Evolutionary conservation across 2,329 filamentous ascomycete genomes (phyloP).

Genomic region (Clonostachys rosea): DNA sequence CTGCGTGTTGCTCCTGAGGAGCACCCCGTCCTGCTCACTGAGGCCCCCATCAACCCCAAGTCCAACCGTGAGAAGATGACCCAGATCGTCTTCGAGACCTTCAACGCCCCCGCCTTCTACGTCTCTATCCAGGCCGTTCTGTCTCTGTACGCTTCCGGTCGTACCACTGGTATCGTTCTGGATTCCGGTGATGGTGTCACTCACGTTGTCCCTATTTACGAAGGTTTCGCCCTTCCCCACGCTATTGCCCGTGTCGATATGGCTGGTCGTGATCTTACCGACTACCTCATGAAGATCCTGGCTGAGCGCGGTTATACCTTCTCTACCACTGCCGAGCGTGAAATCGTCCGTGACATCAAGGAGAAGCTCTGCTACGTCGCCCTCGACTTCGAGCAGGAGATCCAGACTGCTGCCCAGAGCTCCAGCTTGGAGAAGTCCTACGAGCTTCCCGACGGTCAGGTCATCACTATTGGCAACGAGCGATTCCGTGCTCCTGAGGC

Average conservation of each 20-base stretch:
- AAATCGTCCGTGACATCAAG: slow-evolving; percentile 99
- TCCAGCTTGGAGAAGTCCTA: slow-evolving; percentile 99
- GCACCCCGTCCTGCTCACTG: slow-evolving; percentile 98
- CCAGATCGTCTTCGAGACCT: slow-evolving; percentile 99
- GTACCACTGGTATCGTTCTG: slow-evolving; percentile 99
- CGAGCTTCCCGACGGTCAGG: slow-evolving; percentile 98
- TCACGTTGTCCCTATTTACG: slow-evolving; percentile 99
- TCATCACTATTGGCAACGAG: slow-evolving; percentile 99
- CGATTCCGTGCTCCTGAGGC: slow-evolving; percentile 99
- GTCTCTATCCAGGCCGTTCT: slow-evolving; percentile 99
- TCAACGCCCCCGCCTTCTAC: slow-evolving; percentile 99
- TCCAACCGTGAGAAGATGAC: slow-evolving; percentile 99
- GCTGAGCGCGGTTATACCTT: slow-evolving; percentile 99
- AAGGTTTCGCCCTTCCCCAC: slow-evolving; percentile 99
- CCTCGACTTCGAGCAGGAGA: slow-evolving; percentile 99
- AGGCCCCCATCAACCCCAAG: slow-evolving; percentile 99
- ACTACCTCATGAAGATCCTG: slow-evolving; percentile 99
- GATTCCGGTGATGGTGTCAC: slow-evolving; percentile 99
- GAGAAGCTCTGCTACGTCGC: slow-evolving; percentile 99
- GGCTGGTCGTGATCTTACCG: slow-evolving; percentile 99
- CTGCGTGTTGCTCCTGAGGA: slow-evolving; percentile 99
- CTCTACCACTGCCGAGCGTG: slow-evolving; percentile 99
- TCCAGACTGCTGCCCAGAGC: slow-evolving; percentile 98
- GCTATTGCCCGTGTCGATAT: slow-evolving; percentile 99
- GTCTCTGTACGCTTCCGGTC: slow-evolving; percentile 98